Evolutionary conservation across 306 rosid genomes (phyloP), one percentile per base, ranked within the genome.

Genomic region (Acacia crassicarpa): DNA sequence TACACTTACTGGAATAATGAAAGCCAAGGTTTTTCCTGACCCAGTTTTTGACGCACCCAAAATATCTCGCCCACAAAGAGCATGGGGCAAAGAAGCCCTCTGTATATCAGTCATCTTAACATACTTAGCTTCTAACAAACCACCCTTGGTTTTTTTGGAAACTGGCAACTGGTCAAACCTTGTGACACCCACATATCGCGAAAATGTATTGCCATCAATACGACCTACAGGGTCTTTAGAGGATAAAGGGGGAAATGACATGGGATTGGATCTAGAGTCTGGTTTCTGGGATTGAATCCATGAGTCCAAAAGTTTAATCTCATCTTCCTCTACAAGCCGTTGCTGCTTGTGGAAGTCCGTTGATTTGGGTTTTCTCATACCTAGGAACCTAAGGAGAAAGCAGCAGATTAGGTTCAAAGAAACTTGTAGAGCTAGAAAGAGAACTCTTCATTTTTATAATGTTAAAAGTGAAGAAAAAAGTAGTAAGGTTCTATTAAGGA

Each of bases 21-120:
- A 95, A 67, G 97, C 96, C 33, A 95, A 89, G 67, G 97, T 95
- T 86, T 95, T 93, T n/a, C 99, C 94, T 0, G 99, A 95, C 30
- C 97, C 97, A 22, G 97, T 93, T 79, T 93, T 95, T 7, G 98
- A 96, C 3, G 99, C 99, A 10, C 99, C 98, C 40, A 92, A 96
- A 85, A 95, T 80, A 67, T 95, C 98, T 43, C 98, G 89, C 8
- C 92, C 93, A 61, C 90, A 89, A 23, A 95, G 91, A 3, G 97
- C 89, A 73, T 95, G 99, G 5, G 99, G 99, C 83, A 95, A 84
- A 66, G 92, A 86, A 67, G 97, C 97, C 76, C 90, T 89, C 88
- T 95, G 98, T 19, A 95, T 89, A 43, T 95, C 98, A 5, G 97
- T 95, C 97, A 93, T 95, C 43, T 84, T 83, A 6, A 77, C 67